Evolutionary conservation across 495 filamentous ascomycete species (phyloP).

Genomic region (Penicillium canescens): DNA sequence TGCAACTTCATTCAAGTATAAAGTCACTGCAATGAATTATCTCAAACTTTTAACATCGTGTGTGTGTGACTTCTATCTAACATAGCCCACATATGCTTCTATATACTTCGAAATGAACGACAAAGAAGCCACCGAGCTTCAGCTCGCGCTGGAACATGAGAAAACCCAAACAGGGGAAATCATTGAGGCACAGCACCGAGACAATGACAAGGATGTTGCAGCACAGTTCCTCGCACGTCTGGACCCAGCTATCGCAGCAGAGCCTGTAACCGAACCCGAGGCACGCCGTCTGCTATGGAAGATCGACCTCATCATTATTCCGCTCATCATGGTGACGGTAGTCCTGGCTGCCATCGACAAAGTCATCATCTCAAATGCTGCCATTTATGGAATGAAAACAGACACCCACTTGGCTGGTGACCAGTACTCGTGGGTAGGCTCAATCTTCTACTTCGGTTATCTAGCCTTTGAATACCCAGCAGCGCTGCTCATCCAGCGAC

Average conservation of each 20-base stretch:
- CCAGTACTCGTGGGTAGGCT: constrained; percentile 52
- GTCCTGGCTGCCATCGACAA: constrained; percentile 35
- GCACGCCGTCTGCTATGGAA: constrained; percentile 31
- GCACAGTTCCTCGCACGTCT: constrained; percentile 15
- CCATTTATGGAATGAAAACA: constrained; percentile 46
- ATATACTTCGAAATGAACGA: not conserved
- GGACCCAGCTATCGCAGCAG: constrained; percentile 10
- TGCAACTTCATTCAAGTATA: no score
- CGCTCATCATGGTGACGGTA: constrained; percentile 32
- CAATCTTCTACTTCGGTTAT: constrained; percentile 48
- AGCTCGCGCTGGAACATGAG: constrained; percentile 3
- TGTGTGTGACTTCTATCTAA: no score
- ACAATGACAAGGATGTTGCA: constrained; percentile 19
- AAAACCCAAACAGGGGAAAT: constrained; percentile 11
- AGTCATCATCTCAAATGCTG: constrained; percentile 33
- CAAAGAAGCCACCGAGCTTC: not conserved
- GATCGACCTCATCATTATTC: constrained; percentile 33
- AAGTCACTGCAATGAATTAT: no score
- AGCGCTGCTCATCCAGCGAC: constrained; percentile 41
- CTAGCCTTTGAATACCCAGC: constrained; percentile 20
- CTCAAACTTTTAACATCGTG: no score
- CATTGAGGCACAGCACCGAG: not conserved
- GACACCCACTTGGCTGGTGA: constrained; percentile 40
- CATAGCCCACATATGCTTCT: not conserved
- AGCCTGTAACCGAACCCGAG: constrained; percentile 17